Base-by-base conservation (phyloP, 371 early-diverging fungal genomes). In the Blakeslea trispora region DNA sequence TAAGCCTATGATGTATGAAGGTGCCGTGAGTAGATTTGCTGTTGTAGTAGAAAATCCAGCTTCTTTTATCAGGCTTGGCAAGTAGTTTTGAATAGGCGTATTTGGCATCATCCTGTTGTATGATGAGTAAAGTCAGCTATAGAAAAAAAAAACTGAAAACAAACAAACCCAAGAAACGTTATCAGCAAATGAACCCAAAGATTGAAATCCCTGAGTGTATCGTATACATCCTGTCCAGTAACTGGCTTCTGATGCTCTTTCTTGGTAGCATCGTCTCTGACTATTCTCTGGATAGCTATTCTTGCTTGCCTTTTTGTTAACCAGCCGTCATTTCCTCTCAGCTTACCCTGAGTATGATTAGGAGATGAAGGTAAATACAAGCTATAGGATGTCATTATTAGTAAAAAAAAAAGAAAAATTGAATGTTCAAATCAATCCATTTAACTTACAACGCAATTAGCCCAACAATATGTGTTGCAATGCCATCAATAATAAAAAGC, bases 401-500 rank as follows among this genome's bases (percentile, higher is more conserved):
- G n/a, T n/a, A n/a, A n/a, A n/a, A n/a, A n/a, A n/a, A n/a, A n/a
- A n/a, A n/a, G n/a, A n/a, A n/a, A n/a, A n/a, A n/a, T n/a, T n/a
- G n/a, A n/a, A n/a, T n/a, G n/a, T n/a, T 13, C 2, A 21, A 1
- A 6, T 7, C 11, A 37, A 6, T 9, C 22, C 3, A 1, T 6
- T 4, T 42, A 4, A 50, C 69, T 68, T 64, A 75, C 75, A 73
- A 65, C 10, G 74, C 71, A 39, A 69, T 55, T 28, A 75, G 2
- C 0, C 77, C 83, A 35, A 82, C 58, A 14, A 84, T 24, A 13
- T 73, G 69, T 0, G 84, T 84, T 8, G 71, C 64, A 14, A 80
- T 49, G 9, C 84, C 84, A 40, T 82, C 82, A 49, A 82, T 59
- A 17, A 81, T 48, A 45, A 84, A 82, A 6, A 82, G 52, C 84